These are phyloP conservation scores for Elsinoe arachidis DNA, from an alignment of 2,329 filamentous ascomycete species.

Conservation along the genomic window DNA sequence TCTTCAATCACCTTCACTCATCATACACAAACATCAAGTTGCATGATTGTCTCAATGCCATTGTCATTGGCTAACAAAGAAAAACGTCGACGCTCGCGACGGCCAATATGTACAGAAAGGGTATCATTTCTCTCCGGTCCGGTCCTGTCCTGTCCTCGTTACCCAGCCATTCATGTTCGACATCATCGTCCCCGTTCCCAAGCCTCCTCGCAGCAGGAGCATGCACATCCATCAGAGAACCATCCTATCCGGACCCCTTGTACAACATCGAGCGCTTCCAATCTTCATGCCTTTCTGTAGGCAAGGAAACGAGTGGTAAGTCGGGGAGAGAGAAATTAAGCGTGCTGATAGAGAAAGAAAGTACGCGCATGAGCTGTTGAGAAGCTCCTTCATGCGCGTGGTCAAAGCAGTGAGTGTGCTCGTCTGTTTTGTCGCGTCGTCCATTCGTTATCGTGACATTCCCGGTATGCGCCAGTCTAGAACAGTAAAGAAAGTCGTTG, in stretches of 20 bases:
- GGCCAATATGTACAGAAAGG: conserved; percentile 11
- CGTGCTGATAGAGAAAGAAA: not conserved
- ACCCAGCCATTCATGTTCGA: not conserved
- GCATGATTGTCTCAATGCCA: not conserved
- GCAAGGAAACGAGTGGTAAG: not conserved
- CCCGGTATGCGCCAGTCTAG: not conserved
- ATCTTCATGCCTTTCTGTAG: not conserved
- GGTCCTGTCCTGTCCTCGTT: not conserved
- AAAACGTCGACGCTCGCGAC: not conserved
- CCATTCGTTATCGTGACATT: conserved; percentile 6
- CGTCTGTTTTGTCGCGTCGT: conserved; percentile 7
- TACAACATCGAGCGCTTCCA: too few species aligned
- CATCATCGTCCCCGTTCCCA: conserved; percentile 2
- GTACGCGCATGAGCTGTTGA: not conserved
- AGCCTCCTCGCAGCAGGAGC: not conserved
- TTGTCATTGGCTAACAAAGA: not conserved
- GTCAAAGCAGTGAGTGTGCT: conserved; percentile 8
- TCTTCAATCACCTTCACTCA: not conserved
- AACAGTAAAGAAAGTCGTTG: conserved; percentile 9
- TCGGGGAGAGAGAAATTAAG: not conserved
- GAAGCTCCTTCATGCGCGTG: not conserved
- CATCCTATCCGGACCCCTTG: not conserved
- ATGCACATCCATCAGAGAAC: not conserved
- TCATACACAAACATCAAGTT: not conserved
- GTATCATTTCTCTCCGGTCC: conserved; percentile 4